Evolutionary conservation across 2,329 filamentous ascomycete genomes (phyloP).

Genomic region (Ceratocystis variospora): DNA sequence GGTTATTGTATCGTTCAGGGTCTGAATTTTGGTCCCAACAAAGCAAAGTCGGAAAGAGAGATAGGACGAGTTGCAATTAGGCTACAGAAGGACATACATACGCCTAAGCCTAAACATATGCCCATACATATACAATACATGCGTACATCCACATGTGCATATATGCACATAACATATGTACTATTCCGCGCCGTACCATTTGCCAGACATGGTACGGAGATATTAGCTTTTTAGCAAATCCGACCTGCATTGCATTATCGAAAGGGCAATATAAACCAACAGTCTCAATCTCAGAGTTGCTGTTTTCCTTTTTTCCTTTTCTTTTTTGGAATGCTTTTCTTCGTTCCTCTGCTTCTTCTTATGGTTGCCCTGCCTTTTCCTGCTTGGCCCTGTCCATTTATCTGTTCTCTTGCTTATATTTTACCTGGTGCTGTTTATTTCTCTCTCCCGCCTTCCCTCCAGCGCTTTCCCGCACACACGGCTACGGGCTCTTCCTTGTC

Average conservation of each 20-base stretch:
- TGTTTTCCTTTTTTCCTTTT: background rate
- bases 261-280: conserved; percentile 1
- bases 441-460: background rate
- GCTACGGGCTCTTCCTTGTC: background rate
- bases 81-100: background rate
- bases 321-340: conserved; percentile 8
- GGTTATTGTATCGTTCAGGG: background rate
- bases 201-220: background rate
- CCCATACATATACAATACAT: background rate
- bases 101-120: background rate
- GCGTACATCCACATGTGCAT: background rate
- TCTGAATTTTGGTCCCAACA: background rate
- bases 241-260: conserved; percentile 2
- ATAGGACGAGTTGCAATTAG: background rate
- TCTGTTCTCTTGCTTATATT: background rate
- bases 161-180: background rate
- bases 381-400: background rate
- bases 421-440: conserved; percentile 6
- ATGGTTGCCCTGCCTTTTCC: background rate
- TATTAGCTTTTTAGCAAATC: background rate
- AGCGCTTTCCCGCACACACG: background rate
- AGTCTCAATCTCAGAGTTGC: background rate
- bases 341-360: background rate
- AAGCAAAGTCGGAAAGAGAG: background rate
- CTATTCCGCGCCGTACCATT: background rate